phyloP scores from a whole-genome alignment of 345 rosid species.

The Capsella bursapastoris region DNA sequence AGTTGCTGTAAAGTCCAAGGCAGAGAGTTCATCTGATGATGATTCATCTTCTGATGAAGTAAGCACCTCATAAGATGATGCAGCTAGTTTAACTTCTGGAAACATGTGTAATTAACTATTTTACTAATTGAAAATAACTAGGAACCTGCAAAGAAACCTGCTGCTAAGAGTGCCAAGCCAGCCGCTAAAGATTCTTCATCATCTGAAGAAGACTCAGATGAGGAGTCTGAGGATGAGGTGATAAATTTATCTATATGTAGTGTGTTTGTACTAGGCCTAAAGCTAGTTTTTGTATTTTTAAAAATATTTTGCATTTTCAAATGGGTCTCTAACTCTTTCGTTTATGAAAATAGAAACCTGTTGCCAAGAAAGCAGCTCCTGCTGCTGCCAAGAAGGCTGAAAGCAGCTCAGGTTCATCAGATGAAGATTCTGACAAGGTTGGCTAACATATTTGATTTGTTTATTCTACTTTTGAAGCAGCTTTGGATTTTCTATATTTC shows the following conservation, averaged over 20 bases:
- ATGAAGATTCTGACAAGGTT: constrained; percentile 47
- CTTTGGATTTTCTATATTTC: not conserved
- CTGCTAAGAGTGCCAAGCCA: constrained; percentile 40
- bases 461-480: not conserved
- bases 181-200: constrained; percentile 47
- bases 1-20: constrained; percentile 49
- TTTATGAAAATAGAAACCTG: constrained; percentile 36
- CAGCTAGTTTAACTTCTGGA: too few species aligned
- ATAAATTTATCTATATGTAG: not conserved
- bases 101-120: not conserved
- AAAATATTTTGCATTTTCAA: not conserved
- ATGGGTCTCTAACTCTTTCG: not conserved
- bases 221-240: constrained; percentile 47
- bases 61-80: not conserved
- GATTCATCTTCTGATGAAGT: constrained; percentile 55
- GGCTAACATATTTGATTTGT: not conserved
- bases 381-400: constrained; percentile 45
- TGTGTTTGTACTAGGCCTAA: not conserved
- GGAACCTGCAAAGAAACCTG: constrained; percentile 46
- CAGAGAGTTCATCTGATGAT: constrained; percentile 49
- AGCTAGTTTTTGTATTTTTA: not conserved
- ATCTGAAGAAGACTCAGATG: constrained; percentile 43
- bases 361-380: constrained; percentile 45
- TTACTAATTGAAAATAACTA: not conserved
- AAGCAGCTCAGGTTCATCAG: constrained; percentile 45